Conservation (phyloP, 371 early-diverging fungal genomes). For the Mortierella sp. region DNA sequence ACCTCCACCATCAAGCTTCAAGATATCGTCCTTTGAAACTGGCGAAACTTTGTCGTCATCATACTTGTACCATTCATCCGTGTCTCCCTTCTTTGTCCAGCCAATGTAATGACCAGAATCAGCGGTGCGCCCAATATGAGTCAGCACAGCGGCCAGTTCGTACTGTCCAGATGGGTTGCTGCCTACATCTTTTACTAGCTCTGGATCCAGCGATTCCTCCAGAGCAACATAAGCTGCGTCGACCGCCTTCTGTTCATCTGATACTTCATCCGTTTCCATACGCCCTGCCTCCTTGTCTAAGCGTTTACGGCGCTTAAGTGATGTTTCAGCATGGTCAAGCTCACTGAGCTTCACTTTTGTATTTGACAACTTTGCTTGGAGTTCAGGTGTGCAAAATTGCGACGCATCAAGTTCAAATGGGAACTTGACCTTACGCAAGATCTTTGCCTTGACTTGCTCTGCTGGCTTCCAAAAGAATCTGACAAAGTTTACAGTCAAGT, state of each 20-base stretch:
- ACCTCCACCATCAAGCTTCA: constrained; percentile 93
- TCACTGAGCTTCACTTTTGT: constrained; percentile 81
- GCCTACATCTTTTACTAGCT: constrained; percentile 83
- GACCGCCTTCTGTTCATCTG: constrained; percentile 56
- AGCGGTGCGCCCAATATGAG: constrained; percentile 88
- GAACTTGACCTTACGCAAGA: constrained; percentile 92
- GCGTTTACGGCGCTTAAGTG: constrained; percentile 69
- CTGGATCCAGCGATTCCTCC: constrained; percentile 72
- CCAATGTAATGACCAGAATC: constrained; percentile 94
- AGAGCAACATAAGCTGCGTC: constrained; percentile 56
- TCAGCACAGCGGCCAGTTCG: constrained; percentile 86
- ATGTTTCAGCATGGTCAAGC: constrained; percentile 73
- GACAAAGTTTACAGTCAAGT: constrained; percentile 92
- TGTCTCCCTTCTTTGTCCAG: constrained; percentile 84
- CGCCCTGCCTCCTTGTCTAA: constrained; percentile 60
- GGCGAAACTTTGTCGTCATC: constrained; percentile 96
- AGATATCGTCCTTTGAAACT: constrained; percentile 87
- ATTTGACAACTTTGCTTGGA: constrained; percentile 82
- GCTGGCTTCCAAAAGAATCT: constrained; percentile 97
- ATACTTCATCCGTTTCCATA: constrained; percentile 46
- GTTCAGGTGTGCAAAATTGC: constrained; percentile 87
- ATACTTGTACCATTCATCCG: constrained; percentile 91
- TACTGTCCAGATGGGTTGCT: constrained; percentile 85
- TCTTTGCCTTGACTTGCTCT: constrained; percentile 92
- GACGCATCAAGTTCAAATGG: constrained; percentile 92